phyloP scores from a whole-genome alignment of 169 alveolate genomes.

The Condylostoma magnum region DNA sequence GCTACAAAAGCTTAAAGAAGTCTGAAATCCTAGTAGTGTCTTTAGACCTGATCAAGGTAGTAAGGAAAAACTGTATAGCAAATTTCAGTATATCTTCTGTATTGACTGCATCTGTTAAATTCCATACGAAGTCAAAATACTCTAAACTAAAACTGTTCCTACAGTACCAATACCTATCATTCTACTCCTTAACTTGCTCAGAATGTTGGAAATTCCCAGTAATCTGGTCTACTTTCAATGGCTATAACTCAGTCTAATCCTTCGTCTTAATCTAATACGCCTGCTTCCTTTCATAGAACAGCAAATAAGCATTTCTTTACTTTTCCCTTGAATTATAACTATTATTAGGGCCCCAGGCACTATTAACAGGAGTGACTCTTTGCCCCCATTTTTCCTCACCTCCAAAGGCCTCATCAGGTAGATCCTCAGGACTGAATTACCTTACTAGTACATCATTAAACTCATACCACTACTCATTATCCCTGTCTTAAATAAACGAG shows the following conservation, averaged over 20 bases:
- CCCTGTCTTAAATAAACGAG: constrained; percentile 70
- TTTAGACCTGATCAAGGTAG: constrained; percentile 23
- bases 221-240: neutral
- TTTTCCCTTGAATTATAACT: constrained; percentile 30
- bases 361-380: neutral
- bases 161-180: constrained; percentile 23
- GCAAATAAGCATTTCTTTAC: constrained; percentile 65
- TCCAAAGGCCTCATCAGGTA: constrained; percentile 81
- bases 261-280: neutral
- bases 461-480: constrained; percentile 76
- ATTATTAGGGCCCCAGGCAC: neutral
- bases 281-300: constrained; percentile 62
- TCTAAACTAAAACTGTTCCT: constrained; percentile 10
- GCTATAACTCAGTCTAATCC: neutral
- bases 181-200: constrained; percentile 25
- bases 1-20: neutral
- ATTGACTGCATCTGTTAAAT: neutral
- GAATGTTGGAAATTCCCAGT: neutral
- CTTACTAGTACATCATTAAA: constrained; percentile 75
- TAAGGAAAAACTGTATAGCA: neutral
- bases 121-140: constrained; percentile 5
- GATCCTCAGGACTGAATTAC: constrained; percentile 55
- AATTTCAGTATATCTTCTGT: neutral
- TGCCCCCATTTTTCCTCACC: constrained; percentile 50
- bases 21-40: neutral